These are phyloP conservation scores for Cryptococcus hybrid DNA, from an alignment of 1,284 basidiomycete genomes.

Conservation along the genomic window DNA sequence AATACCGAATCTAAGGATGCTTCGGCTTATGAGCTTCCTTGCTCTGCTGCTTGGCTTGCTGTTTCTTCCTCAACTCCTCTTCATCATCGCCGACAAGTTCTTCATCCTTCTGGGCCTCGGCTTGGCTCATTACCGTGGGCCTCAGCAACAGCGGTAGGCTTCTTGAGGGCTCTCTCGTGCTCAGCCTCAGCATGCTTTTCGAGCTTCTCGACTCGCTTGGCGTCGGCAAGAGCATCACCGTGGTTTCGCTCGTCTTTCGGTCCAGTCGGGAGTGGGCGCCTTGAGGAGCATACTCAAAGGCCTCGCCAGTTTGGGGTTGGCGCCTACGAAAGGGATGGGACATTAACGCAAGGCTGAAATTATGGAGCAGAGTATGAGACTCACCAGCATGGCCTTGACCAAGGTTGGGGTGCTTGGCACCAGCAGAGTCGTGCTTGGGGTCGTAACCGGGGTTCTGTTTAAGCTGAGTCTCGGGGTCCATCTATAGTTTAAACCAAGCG, in stretches of 20 bases:
- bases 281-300: conserved; percentile 27
- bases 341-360: not conserved
- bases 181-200: conserved; percentile 24
- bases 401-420: conserved; percentile 25
- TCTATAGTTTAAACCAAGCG: not conserved
- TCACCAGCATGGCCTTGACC: conserved; percentile 13
- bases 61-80: conserved; percentile 27
- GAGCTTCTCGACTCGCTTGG: conserved; percentile 23
- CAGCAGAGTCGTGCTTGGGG: conserved; percentile 21
- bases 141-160: conserved; percentile 33
- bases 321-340: conserved; percentile 6
- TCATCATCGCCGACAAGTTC: conserved; percentile 35
- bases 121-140: conserved; percentile 38
- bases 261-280: conserved; percentile 36
- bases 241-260: conserved; percentile 34
- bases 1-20: conserved; percentile 23
- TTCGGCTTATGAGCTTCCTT: conserved; percentile 26
- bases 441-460: conserved; percentile 15
- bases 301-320: conserved; percentile 36
- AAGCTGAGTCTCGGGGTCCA: conserved; percentile 7
- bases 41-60: conserved; percentile 31
- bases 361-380: conserved; percentile 1
- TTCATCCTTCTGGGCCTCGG: conserved; percentile 36
- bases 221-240: conserved; percentile 32
- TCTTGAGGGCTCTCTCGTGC: conserved; percentile 18